Evolutionary conservation across 208 protist genomes (phyloP).

Genomic region (Leishmania gerbilli): DNA sequence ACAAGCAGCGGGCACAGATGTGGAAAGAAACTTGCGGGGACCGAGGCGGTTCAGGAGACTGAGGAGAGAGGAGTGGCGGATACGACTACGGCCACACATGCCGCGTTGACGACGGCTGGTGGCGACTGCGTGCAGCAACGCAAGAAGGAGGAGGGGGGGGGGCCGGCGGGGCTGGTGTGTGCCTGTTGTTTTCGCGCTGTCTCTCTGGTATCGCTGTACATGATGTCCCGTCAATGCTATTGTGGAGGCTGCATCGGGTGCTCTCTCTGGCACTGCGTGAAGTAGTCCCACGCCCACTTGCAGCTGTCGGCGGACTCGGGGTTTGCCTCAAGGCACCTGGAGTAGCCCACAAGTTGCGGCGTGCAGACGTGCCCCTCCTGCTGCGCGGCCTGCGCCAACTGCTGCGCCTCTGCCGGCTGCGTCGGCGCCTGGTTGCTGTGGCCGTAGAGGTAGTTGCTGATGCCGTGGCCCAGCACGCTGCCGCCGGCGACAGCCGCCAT

Average conservation of each 20-base stretch:
- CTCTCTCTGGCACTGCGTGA: conserved; percentile 73
- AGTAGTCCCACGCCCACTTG: conserved; percentile 91
- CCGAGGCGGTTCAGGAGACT: background rate
- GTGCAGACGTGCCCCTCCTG: conserved; percentile 66
- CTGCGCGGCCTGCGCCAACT: conserved; percentile 64
- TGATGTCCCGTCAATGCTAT: background rate
- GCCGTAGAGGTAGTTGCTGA: conserved; percentile 88
- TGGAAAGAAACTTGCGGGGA: too few species aligned
- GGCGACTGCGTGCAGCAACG: background rate
- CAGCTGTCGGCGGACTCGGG: conserved; percentile 58
- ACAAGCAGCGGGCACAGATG: too few species aligned
- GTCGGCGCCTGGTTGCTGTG: conserved; percentile 62
- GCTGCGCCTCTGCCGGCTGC: conserved; percentile 83
- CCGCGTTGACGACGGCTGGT: background rate
- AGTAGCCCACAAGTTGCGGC: conserved; percentile 72
- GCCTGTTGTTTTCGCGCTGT: background rate
- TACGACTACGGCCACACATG: background rate
- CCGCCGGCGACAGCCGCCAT: conserved; percentile 84
- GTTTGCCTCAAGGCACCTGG: conserved; percentile 86
- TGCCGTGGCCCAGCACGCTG: conserved; percentile 84
- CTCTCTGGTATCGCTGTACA: background rate
- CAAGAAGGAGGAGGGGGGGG: background rate
- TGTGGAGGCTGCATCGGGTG: conserved; percentile 21
- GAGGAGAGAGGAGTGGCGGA: background rate
- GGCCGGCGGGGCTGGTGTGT: background rate